phyloP scores from a whole-genome alignment of 306 rosid species.

The Notholithocarpus densiflorus region DNA sequence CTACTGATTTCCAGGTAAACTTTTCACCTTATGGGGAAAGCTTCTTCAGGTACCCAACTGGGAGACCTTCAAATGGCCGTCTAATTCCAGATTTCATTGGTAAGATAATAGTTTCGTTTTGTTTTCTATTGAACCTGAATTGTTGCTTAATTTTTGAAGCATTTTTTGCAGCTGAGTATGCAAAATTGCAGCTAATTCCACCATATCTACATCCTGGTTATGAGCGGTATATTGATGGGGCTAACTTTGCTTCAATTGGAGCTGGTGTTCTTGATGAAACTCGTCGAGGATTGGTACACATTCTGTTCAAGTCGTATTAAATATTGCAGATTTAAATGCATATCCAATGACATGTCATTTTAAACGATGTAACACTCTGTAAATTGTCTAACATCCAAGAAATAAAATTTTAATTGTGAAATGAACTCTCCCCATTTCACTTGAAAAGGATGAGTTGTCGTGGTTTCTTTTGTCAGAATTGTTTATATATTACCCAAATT shows the following conservation, averaged over 20 bases:
- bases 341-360: too few relatives aligned
- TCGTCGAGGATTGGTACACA: not conserved
- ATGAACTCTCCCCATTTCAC: too few relatives aligned
- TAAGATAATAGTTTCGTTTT: not conserved
- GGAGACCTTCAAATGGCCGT: not conserved
- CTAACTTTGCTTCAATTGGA: constrained; percentile 53
- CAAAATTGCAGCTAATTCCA: not conserved
- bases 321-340: too few relatives aligned
- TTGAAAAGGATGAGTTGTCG: too few relatives aligned
- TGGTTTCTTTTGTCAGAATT: too few relatives aligned
- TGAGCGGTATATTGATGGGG: constrained; percentile 1
- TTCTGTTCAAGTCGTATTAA: not conserved
- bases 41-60: not conserved
- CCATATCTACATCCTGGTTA: constrained; percentile 1
- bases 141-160: not conserved
- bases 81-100: constrained; percentile 44
- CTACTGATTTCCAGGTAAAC: not conserved
- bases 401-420: too few relatives aligned
- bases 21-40: not conserved
- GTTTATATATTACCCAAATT: too few relatives aligned
- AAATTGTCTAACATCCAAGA: too few relatives aligned
- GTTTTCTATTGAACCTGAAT: not conserved
- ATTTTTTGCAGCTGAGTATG: not conserved
- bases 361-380: too few relatives aligned
- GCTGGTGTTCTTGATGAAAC: constrained; percentile 3